Evolutionary conservation across 257 asterid genomes (phyloP), one percentile per base, ranked within the genome.

Genomic region (Plectranthus barbatus): DNA sequence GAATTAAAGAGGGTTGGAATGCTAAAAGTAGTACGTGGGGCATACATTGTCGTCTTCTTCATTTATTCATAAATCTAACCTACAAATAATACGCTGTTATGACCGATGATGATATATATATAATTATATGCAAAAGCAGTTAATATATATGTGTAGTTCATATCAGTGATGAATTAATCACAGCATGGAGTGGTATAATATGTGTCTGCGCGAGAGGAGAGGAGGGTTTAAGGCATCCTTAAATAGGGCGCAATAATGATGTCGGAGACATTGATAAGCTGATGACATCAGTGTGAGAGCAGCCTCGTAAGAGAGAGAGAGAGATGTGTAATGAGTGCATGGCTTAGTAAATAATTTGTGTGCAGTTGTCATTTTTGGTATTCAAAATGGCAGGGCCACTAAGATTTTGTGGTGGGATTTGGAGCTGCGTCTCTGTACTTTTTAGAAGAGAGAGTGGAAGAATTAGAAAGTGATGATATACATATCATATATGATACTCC

Each of bases 231-330:
- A 45, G 52, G 41, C 69, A 61, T n/a, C n/a, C 1, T 63, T 69
- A 68, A 63, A 52, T 59, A 31, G 61, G 33, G 36, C n/a, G 7
- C 14, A 39, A 59, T 69, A 51, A 74, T 69, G 13, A 6, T 74
- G 79, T 74, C 79, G 72, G 70, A 47, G 29, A 33, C 17, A 62
- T 62, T 62, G 21, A 63, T 50, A 3, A 18, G 23, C 4, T 46
- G 21, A 17, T 74, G 79, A 74, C 69, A 69, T 64, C 64, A 74
- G 56, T 21, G 17, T 26, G 2, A 26, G 3, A 26, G 31, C 31
- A 26, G 31, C 31, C 31, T 26, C 31, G 31, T 26, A 26, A 26
- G 31, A 1, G 31, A 53, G 34, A 20, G 58, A 67, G 51, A 66
- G 56, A n/a, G n/a, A n/a, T n/a, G n/a, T n/a, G n/a, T 68, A 67